Evolutionary conservation across 148 eudicot species (phyloP).

Genomic region (Beta vulgaris): DNA sequence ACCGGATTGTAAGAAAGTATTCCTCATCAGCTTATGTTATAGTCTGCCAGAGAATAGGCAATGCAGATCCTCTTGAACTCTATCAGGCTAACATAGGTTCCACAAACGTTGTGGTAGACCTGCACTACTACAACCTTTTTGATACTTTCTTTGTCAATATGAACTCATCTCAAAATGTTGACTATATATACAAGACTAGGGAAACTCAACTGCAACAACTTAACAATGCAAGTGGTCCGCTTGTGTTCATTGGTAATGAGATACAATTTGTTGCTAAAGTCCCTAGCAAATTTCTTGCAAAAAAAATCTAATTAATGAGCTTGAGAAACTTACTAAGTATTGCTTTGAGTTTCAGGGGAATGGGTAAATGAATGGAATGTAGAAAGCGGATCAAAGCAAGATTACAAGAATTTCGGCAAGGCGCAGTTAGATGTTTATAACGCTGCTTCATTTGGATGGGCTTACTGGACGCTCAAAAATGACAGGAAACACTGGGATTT

Average conservation of each 20-base stretch:
- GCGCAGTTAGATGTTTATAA: constrained; percentile 68
- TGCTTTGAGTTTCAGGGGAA: constrained; percentile 49
- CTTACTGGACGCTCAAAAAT: constrained; percentile 85
- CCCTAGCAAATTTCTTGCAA: background rate
- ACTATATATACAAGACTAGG: constrained; percentile 60
- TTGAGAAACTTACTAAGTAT: background rate
- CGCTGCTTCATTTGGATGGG: constrained; percentile 82
- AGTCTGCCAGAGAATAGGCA: constrained; percentile 74
- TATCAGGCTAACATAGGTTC: constrained; percentile 61
- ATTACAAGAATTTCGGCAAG: constrained; percentile 61
- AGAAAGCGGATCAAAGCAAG: constrained; percentile 45
- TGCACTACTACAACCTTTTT: constrained; percentile 80
- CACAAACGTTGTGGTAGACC: constrained; percentile 50
- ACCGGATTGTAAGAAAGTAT: constrained; percentile 54
- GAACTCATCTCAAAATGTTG: constrained; percentile 54
- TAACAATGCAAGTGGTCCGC: constrained; percentile 57
- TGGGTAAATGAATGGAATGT: constrained; percentile 90
- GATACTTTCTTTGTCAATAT: constrained; percentile 49
- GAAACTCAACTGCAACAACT: constrained; percentile 59
- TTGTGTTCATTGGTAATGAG: constrained; percentile 58
- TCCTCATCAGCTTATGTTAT: constrained; percentile 65
- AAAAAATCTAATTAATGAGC: no score
- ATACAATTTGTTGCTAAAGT: background rate
- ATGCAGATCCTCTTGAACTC: constrained; percentile 75
- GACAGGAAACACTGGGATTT: constrained; percentile 79